phyloP scores from a whole-genome alignment of 2,329 filamentous ascomycete genomes.

The Alternaria ventricosa region DNA sequence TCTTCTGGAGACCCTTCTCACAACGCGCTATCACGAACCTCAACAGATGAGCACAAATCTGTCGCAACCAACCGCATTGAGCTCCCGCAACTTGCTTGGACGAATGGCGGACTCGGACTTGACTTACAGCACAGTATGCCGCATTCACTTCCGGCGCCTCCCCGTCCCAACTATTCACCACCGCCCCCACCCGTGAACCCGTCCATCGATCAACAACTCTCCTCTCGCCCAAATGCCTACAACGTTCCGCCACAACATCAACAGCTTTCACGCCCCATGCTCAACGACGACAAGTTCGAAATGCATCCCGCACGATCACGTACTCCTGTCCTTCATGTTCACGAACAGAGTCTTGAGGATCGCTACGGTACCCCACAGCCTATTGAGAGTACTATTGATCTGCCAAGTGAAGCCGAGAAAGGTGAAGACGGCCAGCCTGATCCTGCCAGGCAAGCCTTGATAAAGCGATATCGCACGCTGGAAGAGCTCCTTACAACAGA shows the following conservation, averaged over 20 bases:
- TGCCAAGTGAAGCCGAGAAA: slow-evolving; percentile 16
- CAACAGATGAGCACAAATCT: slow-evolving; percentile 36
- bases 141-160: slow-evolving; percentile 37
- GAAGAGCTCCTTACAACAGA: slow-evolving; percentile 95
- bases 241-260: slow-evolving; percentile 20
- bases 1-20: slow-evolving; percentile 38
- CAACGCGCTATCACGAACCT: slow-evolving; percentile 45
- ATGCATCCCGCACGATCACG: slow-evolving; percentile 31
- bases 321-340: slow-evolving; percentile 26
- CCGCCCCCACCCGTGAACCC: slow-evolving; percentile 50
- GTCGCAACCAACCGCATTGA: slow-evolving; percentile 29
- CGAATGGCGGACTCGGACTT: slow-evolving; percentile 53
- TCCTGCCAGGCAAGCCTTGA: slow-evolving; percentile 55
- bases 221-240: slow-evolving; percentile 8
- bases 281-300: slow-evolving; percentile 25
- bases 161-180: slow-evolving; percentile 56
- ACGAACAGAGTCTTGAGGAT: slow-evolving; percentile 26
- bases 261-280: slow-evolving; percentile 12
- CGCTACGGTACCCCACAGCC: slow-evolving; percentile 26
- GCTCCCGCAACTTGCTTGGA: slow-evolving; percentile 49
- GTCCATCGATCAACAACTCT: slow-evolving; percentile 22
- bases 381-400: slow-evolving; percentile 14
- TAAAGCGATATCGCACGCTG: slow-evolving; percentile 81
- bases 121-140: slow-evolving; percentile 47
- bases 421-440: slow-evolving; percentile 27